A percentile compares a stretch with the other conserved stretches of the same genome.
Conservation (phyloP, 495 filamentous ascomycete genomes). For the Xylaria castorea region DNA sequence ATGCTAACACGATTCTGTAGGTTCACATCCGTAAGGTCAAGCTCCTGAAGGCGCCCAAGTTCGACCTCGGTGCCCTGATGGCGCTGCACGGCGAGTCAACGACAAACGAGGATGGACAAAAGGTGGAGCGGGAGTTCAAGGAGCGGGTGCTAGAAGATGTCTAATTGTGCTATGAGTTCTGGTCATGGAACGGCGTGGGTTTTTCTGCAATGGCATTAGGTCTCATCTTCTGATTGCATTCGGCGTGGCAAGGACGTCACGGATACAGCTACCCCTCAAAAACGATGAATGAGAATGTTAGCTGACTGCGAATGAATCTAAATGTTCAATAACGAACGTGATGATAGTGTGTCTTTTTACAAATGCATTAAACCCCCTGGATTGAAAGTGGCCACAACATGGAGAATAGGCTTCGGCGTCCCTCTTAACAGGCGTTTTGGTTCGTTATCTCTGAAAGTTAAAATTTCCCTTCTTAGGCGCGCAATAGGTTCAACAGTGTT, state of each 20-base stretch:
- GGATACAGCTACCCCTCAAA: slow-evolving; percentile 51
- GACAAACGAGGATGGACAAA: slow-evolving; percentile 95
- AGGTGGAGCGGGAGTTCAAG: slow-evolving; percentile 99
- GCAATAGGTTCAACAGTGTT: background rate
- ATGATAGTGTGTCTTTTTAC: slow-evolving; percentile 11
- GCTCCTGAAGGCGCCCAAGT: slow-evolving; percentile 96
- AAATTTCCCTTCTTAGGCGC: background rate
- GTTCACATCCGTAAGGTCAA: slow-evolving; percentile 99
- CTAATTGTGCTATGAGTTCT: slow-evolving; percentile 62
- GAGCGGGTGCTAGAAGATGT: slow-evolving; percentile 92
- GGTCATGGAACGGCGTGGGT: slow-evolving; percentile 55
- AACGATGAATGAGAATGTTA: slow-evolving; percentile 45
- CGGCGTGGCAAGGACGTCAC: slow-evolving; percentile 61
- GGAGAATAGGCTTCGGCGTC: background rate
- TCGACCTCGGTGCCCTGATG: slow-evolving; percentile 95
- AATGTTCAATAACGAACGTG: slow-evolving; percentile 26
- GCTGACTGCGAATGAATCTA: slow-evolving; percentile 34
- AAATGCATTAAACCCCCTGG: background rate
- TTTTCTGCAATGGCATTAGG: slow-evolving; percentile 60
- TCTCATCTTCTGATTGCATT: slow-evolving; percentile 64
- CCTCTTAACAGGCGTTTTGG: background rate
- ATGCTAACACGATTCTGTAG: slow-evolving; percentile 55
- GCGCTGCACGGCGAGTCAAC: slow-evolving; percentile 95
- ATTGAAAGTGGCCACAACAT: background rate
- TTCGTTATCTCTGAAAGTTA: background rate